Percentiles rank a stretch among this genome's conserved stretches.
Conservation (phyloP, 139 green algal species). For the Prasinococcaceae sp. region DNA sequence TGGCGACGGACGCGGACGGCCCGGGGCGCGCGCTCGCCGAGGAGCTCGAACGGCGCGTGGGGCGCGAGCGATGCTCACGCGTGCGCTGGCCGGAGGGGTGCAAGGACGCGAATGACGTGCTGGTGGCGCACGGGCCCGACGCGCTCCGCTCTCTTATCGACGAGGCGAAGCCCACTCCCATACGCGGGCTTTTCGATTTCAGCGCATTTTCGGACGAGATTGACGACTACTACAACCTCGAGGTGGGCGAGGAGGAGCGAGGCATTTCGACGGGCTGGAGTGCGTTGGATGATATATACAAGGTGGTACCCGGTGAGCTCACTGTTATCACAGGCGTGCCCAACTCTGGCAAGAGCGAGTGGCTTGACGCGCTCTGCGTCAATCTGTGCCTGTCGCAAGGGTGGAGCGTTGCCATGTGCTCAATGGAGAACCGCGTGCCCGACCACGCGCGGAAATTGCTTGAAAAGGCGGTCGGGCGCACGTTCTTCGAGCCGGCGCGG, state of each 20-base stretch:
- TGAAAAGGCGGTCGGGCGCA: constrained; percentile 64
- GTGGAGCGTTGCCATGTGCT: constrained; percentile 79
- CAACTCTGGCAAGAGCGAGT: constrained; percentile 93
- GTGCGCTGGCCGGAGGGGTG: constrained; percentile 36
- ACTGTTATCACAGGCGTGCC: constrained; percentile 88
- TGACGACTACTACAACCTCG: constrained; percentile 36
- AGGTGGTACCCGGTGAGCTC: constrained; percentile 77
- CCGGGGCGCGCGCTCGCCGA: constrained; percentile 62
- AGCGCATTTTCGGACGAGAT: constrained; percentile 44
- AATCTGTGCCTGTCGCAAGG: constrained; percentile 64
- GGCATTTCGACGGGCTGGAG: constrained; percentile 64
- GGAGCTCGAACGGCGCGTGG: constrained; percentile 70
- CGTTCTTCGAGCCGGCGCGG: constrained; percentile 21
- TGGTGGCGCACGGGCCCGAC: constrained; percentile 47
- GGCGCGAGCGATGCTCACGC: constrained; percentile 52
- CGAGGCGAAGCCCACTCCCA: constrained; percentile 51
- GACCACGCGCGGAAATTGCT: constrained; percentile 73
- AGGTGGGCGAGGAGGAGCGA: constrained; percentile 23
- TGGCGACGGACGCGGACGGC: constrained; percentile 68
- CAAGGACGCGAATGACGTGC: constrained; percentile 88
- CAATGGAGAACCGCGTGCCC: constrained; percentile 34
- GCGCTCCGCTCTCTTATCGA: constrained; percentile 42
- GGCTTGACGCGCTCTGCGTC: constrained; percentile 79
- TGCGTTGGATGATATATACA: too few species aligned
- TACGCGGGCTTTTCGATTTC: constrained; percentile 57